phyloP scores from a whole-genome alignment of 768 basidiomycete genomes.

The Ramaria sp. region DNA sequence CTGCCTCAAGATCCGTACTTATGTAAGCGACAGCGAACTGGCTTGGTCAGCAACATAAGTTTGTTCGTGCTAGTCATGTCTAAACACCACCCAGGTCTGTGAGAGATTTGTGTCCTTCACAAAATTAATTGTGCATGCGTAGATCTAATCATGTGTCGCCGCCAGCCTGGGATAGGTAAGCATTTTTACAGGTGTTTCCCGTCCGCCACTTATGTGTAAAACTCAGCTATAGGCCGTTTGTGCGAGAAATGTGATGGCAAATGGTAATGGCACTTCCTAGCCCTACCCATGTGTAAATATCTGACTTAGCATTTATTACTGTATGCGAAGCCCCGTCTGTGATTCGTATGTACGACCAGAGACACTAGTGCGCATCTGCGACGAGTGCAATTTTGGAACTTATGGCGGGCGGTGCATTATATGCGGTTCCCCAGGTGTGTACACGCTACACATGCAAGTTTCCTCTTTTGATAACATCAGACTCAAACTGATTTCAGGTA shows the following conservation, averaged over 20 bases:
- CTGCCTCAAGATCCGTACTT: not conserved
- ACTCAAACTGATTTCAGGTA: constrained; percentile 41
- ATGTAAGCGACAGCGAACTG: not conserved
- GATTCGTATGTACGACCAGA: constrained; percentile 99
- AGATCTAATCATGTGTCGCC: constrained; percentile 98
- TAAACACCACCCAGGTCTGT: constrained; percentile 77
- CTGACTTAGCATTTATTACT: not conserved
- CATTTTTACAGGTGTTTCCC: constrained; percentile 4
- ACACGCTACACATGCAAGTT: not conserved
- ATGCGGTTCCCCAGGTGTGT: constrained; percentile 85
- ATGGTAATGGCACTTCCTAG: constrained; percentile 53
- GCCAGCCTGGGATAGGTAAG: constrained; percentile 93
- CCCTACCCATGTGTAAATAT: no score
- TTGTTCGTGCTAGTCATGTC: constrained; percentile 41
- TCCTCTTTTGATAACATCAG: no score
- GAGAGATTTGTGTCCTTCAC: no score
- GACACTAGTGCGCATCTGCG: constrained; percentile 95
- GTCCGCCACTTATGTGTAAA: not conserved
- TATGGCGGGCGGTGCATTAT: constrained; percentile 98
- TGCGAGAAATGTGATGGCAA: constrained; percentile 99
- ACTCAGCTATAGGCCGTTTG: constrained; percentile 84
- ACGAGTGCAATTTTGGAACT: constrained; percentile 98
- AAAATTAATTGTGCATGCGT: not conserved
- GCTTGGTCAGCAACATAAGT: no score
- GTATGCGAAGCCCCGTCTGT: constrained; percentile 71